Evolutionary conservation across 2,329 filamentous ascomycete species (phyloP).

Genomic region (Fonsecaea pugnacius): DNA sequence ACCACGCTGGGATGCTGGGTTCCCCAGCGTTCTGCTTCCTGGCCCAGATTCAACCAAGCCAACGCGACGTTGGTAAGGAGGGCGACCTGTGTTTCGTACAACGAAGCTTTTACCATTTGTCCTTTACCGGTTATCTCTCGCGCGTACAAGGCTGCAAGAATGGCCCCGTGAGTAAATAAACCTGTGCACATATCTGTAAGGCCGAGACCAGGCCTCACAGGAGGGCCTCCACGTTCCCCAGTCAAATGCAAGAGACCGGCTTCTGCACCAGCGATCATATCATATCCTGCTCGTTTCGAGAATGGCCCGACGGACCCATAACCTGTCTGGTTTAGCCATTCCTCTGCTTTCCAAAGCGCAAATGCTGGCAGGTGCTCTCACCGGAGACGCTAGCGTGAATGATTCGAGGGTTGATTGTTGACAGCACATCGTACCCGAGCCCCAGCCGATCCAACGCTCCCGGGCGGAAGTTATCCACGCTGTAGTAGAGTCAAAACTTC

Average conservation of each 20-base stretch:
- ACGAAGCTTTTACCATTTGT: slow-evolving; percentile 46
- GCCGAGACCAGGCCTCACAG: slow-evolving; percentile 20
- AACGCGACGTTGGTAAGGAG: slow-evolving; percentile 30
- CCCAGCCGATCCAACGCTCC: slow-evolving; percentile 53
- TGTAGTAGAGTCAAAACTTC: neutral
- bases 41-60: slow-evolving; percentile 26
- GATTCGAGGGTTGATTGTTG: slow-evolving; percentile 48
- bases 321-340: slow-evolving; percentile 39
- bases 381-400: slow-evolving; percentile 54
- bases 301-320: slow-evolving; percentile 55
- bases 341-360: neutral
- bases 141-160: slow-evolving; percentile 26
- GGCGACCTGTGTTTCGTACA: slow-evolving; percentile 49
- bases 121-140: slow-evolving; percentile 22
- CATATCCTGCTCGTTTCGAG: slow-evolving; percentile 27
- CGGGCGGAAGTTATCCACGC: slow-evolving; percentile 40
- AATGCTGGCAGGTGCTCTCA: neutral
- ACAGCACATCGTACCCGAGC: slow-evolving; percentile 47
- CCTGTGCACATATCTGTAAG: slow-evolving; percentile 31
- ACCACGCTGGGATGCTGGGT: slow-evolving; percentile 55
- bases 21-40: slow-evolving; percentile 47
- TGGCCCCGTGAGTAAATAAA: slow-evolving; percentile 28
- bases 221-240: slow-evolving; percentile 19
- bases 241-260: slow-evolving; percentile 29
- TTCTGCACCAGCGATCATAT: slow-evolving; percentile 26